These are phyloP conservation scores for Sporothrix mexicana DNA, from an alignment of 2,329 filamentous ascomycete genomes.

Conservation along the genomic window DNA sequence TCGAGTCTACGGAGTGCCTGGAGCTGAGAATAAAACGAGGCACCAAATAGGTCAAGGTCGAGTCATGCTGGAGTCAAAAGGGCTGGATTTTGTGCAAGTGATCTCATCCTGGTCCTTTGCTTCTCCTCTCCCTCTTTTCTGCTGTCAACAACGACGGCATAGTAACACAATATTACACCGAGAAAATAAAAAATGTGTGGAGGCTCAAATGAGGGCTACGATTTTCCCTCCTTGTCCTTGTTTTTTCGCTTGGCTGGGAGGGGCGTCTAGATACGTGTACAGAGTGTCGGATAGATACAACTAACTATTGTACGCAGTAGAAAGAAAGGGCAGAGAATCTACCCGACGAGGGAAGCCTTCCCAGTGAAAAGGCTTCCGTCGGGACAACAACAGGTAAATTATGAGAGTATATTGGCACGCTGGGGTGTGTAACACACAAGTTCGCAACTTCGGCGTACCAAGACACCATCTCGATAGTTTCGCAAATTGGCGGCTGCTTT, in stretches of 20 bases:
- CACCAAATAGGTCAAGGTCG: too few relatives aligned
- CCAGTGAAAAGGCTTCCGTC: neutral
- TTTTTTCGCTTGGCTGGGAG: too few relatives aligned
- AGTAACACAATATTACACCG: constrained; percentile 6
- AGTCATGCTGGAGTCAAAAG: too few relatives aligned
- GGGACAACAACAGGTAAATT: neutral
- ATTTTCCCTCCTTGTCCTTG: too few relatives aligned
- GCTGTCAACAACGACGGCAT: neutral
- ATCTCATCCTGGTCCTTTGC: too few relatives aligned
- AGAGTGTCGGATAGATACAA: neutral
- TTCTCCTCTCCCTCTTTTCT: too few relatives aligned
- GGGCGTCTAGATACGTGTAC: too few relatives aligned
- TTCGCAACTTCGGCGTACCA: neutral
- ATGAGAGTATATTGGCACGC: neutral
- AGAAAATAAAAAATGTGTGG: neutral
- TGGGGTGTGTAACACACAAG: neutral
- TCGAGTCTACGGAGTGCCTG: neutral
- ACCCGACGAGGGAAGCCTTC: neutral
- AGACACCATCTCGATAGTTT: neutral
- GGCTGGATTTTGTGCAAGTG: too few relatives aligned
- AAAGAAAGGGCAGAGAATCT: neutral
- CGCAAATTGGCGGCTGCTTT: neutral
- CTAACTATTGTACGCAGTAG: too few relatives aligned
- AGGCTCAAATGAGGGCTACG: neutral
- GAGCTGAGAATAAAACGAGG: too few relatives aligned